Conservation (phyloP, 2,329 filamentous ascomycete genomes). For the Fusarium sp. region DNA sequence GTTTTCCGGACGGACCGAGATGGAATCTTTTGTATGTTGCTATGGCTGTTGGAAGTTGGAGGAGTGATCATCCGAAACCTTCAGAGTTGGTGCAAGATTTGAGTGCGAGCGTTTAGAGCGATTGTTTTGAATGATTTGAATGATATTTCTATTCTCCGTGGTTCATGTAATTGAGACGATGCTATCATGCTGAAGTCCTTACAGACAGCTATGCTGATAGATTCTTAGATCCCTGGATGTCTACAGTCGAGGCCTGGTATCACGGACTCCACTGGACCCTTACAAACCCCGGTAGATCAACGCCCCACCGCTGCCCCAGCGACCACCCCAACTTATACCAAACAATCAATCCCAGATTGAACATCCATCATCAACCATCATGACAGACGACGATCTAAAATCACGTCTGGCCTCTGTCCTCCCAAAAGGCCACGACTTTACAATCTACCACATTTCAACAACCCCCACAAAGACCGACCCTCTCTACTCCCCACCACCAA, state of each 20-base stretch:
- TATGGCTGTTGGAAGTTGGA: constrained; percentile 37
- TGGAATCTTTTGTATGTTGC: constrained; percentile 42
- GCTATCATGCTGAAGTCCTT: background rate
- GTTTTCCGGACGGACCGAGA: constrained; percentile 43
- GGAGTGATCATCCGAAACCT: constrained; percentile 15
- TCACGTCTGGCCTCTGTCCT: constrained; percentile 61
- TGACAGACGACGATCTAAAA: constrained; percentile 25
- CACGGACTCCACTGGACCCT: background rate
- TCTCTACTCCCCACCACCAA: constrained; percentile 83
- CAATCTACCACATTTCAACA: constrained; percentile 87
- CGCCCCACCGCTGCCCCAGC: constrained; percentile 31
- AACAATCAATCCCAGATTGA: background rate
- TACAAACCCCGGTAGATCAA: constrained; percentile 12
- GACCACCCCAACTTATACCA: constrained; percentile 24
- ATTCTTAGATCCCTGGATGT: background rate
- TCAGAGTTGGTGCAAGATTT: constrained; percentile 13
- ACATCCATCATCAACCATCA: constrained; percentile 18
- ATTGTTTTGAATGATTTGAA: background rate
- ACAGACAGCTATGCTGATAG: background rate
- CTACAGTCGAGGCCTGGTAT: background rate
- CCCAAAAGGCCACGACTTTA: constrained; percentile 69
- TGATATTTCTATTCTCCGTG: background rate
- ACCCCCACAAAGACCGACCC: constrained; percentile 79
- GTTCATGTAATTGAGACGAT: background rate
- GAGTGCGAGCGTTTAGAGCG: background rate